These are phyloP conservation scores for Ambrosia trifida DNA, from an alignment of 129 eudicot genomes.

Conservation along the genomic window DNA sequence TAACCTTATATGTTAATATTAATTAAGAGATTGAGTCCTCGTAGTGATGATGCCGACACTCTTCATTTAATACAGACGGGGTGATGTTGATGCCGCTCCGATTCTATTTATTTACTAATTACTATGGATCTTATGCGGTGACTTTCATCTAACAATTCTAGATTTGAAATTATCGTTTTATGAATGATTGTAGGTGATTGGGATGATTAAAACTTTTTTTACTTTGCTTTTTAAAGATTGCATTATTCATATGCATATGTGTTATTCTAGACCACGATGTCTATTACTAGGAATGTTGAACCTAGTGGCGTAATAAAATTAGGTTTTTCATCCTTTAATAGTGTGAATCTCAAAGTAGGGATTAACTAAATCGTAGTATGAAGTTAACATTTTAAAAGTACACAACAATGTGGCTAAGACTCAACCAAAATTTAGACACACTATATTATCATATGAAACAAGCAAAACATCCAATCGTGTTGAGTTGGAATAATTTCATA, in stretches of 20 bases:
- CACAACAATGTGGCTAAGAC: background rate
- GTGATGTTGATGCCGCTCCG: no score
- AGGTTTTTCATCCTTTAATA: background rate
- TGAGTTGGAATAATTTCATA: no score
- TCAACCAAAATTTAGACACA: no score
- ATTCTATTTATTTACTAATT: background rate
- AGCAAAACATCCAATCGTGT: no score
- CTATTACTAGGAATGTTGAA: background rate
- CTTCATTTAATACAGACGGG: no score
- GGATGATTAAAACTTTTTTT: background rate
- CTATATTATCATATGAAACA: no score
- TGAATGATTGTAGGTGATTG: background rate
- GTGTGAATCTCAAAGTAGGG: no score
- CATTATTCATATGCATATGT: background rate
- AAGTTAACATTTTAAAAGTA: background rate
- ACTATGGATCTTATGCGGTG: background rate
- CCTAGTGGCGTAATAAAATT: background rate
- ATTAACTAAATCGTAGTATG: background rate
- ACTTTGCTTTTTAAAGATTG: background rate
- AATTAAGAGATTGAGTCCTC: no score
- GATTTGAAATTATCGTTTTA: background rate
- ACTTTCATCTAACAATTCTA: background rate
- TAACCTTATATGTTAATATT: no score
- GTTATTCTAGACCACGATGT: background rate
- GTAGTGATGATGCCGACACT: no score